Base-by-base conservation (phyloP, 768 basidiomycete genomes). In the Phaeotremella skinneri region DNA sequence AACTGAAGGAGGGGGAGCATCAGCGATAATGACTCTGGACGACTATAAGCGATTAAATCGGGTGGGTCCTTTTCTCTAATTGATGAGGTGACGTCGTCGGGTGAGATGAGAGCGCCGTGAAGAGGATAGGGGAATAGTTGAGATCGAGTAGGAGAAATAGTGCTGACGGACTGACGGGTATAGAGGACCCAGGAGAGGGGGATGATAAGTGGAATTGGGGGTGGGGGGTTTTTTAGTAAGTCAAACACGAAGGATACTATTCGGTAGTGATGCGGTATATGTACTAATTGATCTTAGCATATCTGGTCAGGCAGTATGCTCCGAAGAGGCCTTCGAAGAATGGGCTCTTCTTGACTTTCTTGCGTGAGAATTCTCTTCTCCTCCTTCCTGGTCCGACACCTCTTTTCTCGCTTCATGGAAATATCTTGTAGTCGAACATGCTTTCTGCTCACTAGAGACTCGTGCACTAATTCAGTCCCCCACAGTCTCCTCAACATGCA, bases 401-500 rank as follows among this genome's bases (percentile, higher is more conserved):
- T 31, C 55, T 13, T 13, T 5, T 7, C 16, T 25, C 17, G 9
- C 21, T 14, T 23, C 42, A 16, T 55, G 20, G 30, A 27, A 45
- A 13, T 16, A 17, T 14, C 25, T 17, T 25, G 11, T 45, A 26
- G 20, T 43, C 37, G 23, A 21, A 9, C 54, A 26, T 17, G 20
- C 5, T 27, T 32, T n/a, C n/a, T n/a, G n/a, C n/a, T n/a, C n/a
- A n/a, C 26, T 13, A 23, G n/a, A 23, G 7, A 32, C 26, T n/a
- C 32, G 39, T 34, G 25, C 17, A 30, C 25, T n/a, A 16, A 20
- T 26, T 4, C 5, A 41, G 37, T 23, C 34, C n/a, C 17, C 51
- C 11, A 42, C 32, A 64, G 62, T 64, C 41, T 64, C 62, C n/a
- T 64, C 62, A 29, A 53, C 62, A 9, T 64, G 58, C 50, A 64